Base-by-base conservation (phyloP, 2,329 filamentous ascomycete genomes). In the Sporothrix curviconia region DNA sequence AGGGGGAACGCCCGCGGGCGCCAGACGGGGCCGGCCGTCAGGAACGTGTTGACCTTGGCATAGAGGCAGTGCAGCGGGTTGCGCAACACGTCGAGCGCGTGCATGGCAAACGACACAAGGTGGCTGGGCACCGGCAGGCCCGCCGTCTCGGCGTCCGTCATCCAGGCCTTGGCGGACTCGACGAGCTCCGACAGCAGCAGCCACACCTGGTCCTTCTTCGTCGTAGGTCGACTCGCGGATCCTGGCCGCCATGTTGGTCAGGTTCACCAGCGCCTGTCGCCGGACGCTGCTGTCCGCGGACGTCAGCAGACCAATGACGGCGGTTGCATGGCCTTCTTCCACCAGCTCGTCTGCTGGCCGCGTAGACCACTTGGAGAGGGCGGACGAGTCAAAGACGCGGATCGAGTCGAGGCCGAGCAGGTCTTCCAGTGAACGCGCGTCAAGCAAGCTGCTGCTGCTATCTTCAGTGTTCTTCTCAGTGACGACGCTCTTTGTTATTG, bases 61-160 rank as follows among this genome's bases (percentile, higher is more conserved):
- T 96, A 97, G 37, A 96, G 80, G 60, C 82, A 83, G 67, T 95
- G 90, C 15, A 90, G 78, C 0, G 92, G 92, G 60, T 90, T 85
- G 22, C 78, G 80, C 46, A 95, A 73, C 15, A 95, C 83, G 1
- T 80, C 74, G 7, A 95, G 76, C 1, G 85, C 83, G 62, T 84
- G 83, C 47, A 81, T 78, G 7, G 90, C 86, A 65, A 96, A 94
- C 11, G 87, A 82, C n/a, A 85, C 81, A 6, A 90, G 83, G 12
- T 90, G 78, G 60, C 86, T 90, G 0, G 91, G 86, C 3, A 95
- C 75, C 1, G 86, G 80, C 47, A 22, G 28, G 9, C 37, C 39
- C 1, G 51, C 55, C 15, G 55, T 46, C 24, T 34, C 53, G 3
- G 73, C 73, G 7, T 74, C 71, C 43, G 82, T 74, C 47, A 86